Evolutionary conservation across 2,329 filamentous ascomycete species (phyloP).

Genomic region (Sporothrix sp.): DNA sequence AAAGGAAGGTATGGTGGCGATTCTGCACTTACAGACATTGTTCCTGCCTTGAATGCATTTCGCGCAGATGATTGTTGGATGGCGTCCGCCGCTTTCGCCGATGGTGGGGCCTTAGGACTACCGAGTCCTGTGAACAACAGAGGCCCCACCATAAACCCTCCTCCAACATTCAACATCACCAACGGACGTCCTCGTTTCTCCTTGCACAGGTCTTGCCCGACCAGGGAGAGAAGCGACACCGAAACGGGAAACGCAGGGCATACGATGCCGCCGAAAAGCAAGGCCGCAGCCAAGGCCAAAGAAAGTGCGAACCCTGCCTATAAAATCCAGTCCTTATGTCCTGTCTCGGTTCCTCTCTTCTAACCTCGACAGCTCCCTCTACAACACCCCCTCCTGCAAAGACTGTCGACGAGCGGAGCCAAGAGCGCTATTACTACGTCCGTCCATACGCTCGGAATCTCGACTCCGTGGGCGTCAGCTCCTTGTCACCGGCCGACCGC

Average conservation of each 20-base stretch:
- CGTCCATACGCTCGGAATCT: conserved; percentile 39
- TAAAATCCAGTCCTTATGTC: too few relatives aligned
- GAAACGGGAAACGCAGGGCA: conserved; percentile 1
- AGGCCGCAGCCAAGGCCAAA: conserved; percentile 23
- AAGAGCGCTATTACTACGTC: conserved; percentile 38
- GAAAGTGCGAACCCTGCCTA: conserved; percentile 20
- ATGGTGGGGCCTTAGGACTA: neutral
- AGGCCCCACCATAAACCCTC: neutral
- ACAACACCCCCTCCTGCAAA: conserved; percentile 25
- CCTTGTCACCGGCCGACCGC: conserved; percentile 38
- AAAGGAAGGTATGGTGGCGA: neutral
- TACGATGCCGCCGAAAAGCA: conserved; percentile 28
- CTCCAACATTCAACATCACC: neutral
- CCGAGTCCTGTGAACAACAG: conserved; percentile 6
- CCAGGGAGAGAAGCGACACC: neutral
- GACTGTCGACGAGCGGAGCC: conserved; percentile 40
- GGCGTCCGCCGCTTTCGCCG: neutral
- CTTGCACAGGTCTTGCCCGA: neutral
- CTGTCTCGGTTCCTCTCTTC: too few relatives aligned
- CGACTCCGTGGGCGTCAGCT: conserved; percentile 35
- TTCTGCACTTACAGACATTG: neutral
- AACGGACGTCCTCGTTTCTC: neutral
- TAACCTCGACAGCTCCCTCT: neutral
- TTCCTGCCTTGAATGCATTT: neutral
- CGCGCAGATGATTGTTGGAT: neutral